A percentile compares a stretch with the other conserved stretches of the same genome.
Conservation (phyloP, 1,284 basidiomycete genomes). For the Cryptococcus deneoformans region DNA sequence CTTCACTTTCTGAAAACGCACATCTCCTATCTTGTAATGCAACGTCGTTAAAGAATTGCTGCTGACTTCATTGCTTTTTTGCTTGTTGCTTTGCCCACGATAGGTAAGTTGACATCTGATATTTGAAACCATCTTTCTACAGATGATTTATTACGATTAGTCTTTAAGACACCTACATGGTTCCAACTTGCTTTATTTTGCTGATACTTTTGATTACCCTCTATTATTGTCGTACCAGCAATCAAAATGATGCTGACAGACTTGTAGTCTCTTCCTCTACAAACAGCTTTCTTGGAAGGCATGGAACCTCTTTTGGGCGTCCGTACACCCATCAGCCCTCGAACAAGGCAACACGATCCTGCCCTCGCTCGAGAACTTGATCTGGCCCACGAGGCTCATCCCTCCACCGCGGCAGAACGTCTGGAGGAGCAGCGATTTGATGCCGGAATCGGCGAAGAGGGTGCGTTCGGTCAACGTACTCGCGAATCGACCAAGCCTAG, state of each 20-base stretch:
- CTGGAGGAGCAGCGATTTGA: constrained; percentile 41
- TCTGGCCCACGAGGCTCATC: constrained; percentile 25
- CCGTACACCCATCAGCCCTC: constrained; percentile 14
- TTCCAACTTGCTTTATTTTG: constrained; percentile 50
- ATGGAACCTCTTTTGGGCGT: constrained; percentile 47
- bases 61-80: constrained; percentile 20
- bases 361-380: constrained; percentile 25
- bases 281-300: constrained; percentile 39
- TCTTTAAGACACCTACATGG: constrained; percentile 51
- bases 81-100: constrained; percentile 1
- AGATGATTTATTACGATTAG: constrained; percentile 50
- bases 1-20: constrained; percentile 49
- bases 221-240: not conserved
- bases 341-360: constrained; percentile 17
- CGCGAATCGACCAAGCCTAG: constrained; percentile 15
- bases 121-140: constrained; percentile 8
- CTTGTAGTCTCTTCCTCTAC: constrained; percentile 33
- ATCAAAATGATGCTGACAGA: constrained; percentile 6
- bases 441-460: constrained; percentile 25
- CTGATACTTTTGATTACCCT: constrained; percentile 30
- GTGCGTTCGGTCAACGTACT: constrained; percentile 29
- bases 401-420: constrained; percentile 31
- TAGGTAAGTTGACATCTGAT: constrained; percentile 38
- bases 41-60: not conserved
- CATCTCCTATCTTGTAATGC: constrained; percentile 2